Conservation (phyloP, 2,329 filamentous ascomycete species). For the Endothia cerciana region DNA sequence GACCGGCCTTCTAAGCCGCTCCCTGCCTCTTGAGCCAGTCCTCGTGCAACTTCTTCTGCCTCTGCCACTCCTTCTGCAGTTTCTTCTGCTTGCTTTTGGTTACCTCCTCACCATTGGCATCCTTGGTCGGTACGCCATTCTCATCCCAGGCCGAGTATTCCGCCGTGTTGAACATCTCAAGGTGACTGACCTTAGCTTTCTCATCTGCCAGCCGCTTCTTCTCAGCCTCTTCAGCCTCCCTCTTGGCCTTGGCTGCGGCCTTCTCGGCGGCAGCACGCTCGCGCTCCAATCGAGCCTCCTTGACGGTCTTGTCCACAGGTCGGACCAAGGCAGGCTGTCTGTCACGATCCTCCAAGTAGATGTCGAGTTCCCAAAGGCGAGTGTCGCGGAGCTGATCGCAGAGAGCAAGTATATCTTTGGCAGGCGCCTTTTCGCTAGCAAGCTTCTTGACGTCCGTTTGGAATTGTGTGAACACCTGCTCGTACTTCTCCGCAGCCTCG, state of each 20-base stretch:
- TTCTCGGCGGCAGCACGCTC: conserved; percentile 56
- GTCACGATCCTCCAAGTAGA: conserved; percentile 72
- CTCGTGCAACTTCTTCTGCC: conserved; percentile 70
- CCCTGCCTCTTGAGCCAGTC: conserved; percentile 42
- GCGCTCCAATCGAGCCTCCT: conserved; percentile 57
- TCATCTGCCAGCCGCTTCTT: conserved; percentile 44
- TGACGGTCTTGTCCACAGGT: conserved; percentile 63
- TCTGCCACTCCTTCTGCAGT: conserved; percentile 72
- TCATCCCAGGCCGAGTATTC: conserved; percentile 66
- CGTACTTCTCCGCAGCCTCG: conserved; percentile 33
- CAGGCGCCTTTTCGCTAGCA: conserved; percentile 47
- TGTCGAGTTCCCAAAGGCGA: conserved; percentile 66
- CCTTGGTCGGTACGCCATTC: conserved; percentile 65
- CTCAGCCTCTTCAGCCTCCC: conserved; percentile 43
- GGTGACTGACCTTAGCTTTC: conserved; percentile 37
- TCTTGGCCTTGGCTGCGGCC: conserved; percentile 43
- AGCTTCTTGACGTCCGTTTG: conserved; percentile 49
- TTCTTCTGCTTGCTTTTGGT: conserved; percentile 68
- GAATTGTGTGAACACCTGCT: conserved; percentile 39
- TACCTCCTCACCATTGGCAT: conserved; percentile 66
- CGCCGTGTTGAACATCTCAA: conserved; percentile 41
- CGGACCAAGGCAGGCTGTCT: conserved; percentile 64
- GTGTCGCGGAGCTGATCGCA: conserved; percentile 69
- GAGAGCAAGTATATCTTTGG: conserved; percentile 65
- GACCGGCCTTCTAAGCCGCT: conserved; percentile 5